Conservation (phyloP, 2,329 filamentous ascomycete species). For the Nemania diffusa region DNA sequence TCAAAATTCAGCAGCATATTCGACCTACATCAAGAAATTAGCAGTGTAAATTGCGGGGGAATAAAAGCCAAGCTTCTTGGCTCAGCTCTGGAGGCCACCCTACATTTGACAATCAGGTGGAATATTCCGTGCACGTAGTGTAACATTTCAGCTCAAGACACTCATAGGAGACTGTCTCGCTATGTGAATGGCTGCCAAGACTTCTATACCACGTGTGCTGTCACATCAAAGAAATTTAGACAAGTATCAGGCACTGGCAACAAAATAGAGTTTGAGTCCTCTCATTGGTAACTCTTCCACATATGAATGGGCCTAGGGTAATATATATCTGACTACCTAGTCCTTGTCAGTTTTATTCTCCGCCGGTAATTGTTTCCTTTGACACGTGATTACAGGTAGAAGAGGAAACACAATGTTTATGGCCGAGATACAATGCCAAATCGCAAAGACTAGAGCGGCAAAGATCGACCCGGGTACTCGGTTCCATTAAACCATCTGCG, state of each 20-base stretch:
- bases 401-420: slow-evolving; percentile 3
- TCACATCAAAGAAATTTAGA: not conserved
- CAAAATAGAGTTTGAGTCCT: not conserved
- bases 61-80: not conserved
- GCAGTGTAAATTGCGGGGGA: not conserved
- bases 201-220: not conserved
- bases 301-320: not conserved
- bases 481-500: slow-evolving; percentile 19
- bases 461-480: slow-evolving; percentile 23
- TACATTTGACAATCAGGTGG: not conserved
- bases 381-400: not conserved
- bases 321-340: not conserved
- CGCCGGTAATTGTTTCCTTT: slow-evolving; percentile 7
- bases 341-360: slow-evolving; percentile 7
- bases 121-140: not conserved
- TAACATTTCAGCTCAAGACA: not conserved
- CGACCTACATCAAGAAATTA: not conserved
- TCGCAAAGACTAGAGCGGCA: slow-evolving; percentile 3
- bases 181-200: too few species aligned
- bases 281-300: not conserved
- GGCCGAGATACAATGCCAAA: slow-evolving; percentile 1
- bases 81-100: not conserved
- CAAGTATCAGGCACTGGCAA: not conserved
- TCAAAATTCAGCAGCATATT: not conserved
- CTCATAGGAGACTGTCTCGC: not conserved